Base-by-base conservation (phyloP, 2,329 filamentous ascomycete genomes). In the Epichloe uncinata region DNA sequence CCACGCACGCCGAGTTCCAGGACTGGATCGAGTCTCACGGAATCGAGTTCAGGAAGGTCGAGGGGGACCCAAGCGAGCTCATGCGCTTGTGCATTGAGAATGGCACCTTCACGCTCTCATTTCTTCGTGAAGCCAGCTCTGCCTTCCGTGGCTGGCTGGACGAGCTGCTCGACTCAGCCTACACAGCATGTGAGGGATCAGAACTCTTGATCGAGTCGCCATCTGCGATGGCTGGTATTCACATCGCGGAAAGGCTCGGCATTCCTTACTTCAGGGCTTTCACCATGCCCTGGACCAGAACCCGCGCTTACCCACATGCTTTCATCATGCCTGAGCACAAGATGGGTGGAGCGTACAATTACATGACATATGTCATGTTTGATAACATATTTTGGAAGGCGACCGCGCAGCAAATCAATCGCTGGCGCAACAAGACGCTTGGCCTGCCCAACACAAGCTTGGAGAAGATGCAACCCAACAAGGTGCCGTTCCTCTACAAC, bases 221-320 rank as follows among this genome's bases (percentile, higher is more conserved):
- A 0, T 95, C 87, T 51, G 89, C 93, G 13, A 98, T 98, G 93
- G 89, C 85, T 0, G 93, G 93, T 26, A 95, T 98, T 49, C 93
- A 98, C 65, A 95, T 98, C 56, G 93, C 93, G 1, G 93, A 98
- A 68, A 88, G 89, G 22, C 75, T 98, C 2, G 76, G 80, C 13
- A 94, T 98, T 42, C 93, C 93, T 0, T 98, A 98, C 66, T 97
- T 97, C 71, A 82, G 93, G 50, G 91, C 90, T 0, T 98, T 98
- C 63, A 95, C 89, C 16, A 98, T 98, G 93, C 93, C 93, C 0
- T 98, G 93, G 93, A 95, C 93, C 0, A 82, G 90, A 45, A 98
- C 93, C 15, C 78, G 93, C 48, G 89, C 91, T 0, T 98, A 98
- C 60, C 93, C 93, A 2, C 93, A 98, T 66, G 93, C 93, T 0